Evolutionary conservation across 2,329 filamentous ascomycete genomes (phyloP).

Genomic region (Fusarium cicatricum): DNA sequence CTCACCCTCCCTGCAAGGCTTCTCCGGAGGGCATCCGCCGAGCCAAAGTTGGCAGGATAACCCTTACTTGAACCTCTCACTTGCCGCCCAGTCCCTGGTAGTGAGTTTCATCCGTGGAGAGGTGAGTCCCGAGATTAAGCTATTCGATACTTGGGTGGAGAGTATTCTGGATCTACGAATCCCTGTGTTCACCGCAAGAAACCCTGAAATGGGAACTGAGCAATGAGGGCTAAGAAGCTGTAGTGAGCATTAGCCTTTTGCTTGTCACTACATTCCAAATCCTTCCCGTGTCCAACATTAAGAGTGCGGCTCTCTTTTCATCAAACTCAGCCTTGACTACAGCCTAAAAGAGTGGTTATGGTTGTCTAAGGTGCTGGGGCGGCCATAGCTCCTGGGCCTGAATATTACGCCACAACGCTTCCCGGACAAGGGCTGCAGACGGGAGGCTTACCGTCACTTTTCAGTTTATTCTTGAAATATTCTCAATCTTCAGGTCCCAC

Average conservation of each 20-base stretch:
- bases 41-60: constrained; percentile 10
- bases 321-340: constrained; percentile 10
- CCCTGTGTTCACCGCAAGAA: constrained; percentile 13
- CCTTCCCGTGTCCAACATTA: background rate
- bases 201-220: constrained; percentile 9
- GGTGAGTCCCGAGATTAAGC: constrained; percentile 15
- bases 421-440: no score
- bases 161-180: constrained; percentile 12
- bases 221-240: constrained; percentile 3
- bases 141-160: constrained; percentile 5
- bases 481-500: constrained; percentile 1
- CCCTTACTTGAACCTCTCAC: constrained; percentile 13
- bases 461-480: background rate
- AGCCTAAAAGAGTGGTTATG: background rate
- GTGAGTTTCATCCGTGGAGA: constrained; percentile 32
- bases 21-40: constrained; percentile 9
- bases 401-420: background rate
- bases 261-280: constrained; percentile 1
- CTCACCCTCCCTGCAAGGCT: constrained; percentile 3
- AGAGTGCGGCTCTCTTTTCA: background rate
- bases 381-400: background rate
- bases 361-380: background rate
- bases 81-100: constrained; percentile 10
- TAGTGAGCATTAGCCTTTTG: constrained; percentile 7
- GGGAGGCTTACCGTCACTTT: constrained; percentile 1